A percentile compares a stretch with the other conserved stretches of the same genome.
phyloP scores from a whole-genome alignment of 1,284 basidiomycete genomes.

The Phylloporus sp. region DNA sequence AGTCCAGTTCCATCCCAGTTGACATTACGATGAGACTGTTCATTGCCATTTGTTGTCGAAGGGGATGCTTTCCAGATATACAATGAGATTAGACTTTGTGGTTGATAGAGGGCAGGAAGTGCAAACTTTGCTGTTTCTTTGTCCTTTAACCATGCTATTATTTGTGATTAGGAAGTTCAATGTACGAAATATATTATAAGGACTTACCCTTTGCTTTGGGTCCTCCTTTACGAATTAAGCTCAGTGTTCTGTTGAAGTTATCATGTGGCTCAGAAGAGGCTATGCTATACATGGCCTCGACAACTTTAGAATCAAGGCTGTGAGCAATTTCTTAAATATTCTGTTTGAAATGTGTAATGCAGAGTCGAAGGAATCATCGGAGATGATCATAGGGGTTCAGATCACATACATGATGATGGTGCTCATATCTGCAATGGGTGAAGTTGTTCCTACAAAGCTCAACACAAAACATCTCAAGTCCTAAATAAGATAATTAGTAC shows the following conservation, averaged over 20 bases:
- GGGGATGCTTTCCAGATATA: constrained; percentile 12
- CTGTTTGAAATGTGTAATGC: constrained; percentile 1
- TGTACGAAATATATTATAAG: neutral
- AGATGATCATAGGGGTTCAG: constrained; percentile 9
- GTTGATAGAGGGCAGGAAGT: constrained; percentile 6
- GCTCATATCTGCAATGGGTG: neutral
- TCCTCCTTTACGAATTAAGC: neutral
- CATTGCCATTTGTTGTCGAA: constrained; percentile 8
- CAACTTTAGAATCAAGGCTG: neutral
- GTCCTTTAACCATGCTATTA: constrained; percentile 11
- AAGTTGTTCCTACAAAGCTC: neutral
- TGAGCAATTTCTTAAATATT: neutral
- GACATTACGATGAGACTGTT: constrained; percentile 1
- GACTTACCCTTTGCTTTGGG: neutral
- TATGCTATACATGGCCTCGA: constrained; percentile 5
- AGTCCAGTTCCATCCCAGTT: neutral
- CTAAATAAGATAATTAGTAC: neutral
- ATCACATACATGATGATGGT: neutral
- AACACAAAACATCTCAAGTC: constrained; percentile 6
- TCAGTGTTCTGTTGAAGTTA: neutral
- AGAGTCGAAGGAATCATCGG: neutral
- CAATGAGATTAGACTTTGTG: constrained; percentile 2
- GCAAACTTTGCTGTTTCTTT: constrained; percentile 7
- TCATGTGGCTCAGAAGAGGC: neutral
- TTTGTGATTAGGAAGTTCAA: no score